Evolutionary conservation across 495 filamentous ascomycete genomes (phyloP), one percentile per base, ranked within the genome.

Genomic region (Hyaloscypha bicolor): DNA sequence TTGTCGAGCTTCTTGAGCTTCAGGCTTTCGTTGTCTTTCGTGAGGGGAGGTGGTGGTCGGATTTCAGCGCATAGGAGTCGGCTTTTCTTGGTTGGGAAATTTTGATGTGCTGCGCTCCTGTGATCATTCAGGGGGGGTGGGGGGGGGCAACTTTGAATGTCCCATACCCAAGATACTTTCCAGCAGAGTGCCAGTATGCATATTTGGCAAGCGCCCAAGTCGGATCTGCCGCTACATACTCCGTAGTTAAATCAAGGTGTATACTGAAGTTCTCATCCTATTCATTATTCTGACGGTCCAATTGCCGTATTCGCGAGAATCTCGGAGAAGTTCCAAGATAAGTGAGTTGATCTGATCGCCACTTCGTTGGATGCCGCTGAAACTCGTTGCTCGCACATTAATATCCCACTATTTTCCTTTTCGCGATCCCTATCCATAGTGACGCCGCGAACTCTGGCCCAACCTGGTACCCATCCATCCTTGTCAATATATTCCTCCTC

Each of bases 401-500:
- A 37, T 25, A 29, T 42, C 9, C 39, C 65, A 22, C 22, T 51
- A 48, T 48, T 48, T 14, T 53, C 37, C 1, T 19, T 21, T 45
- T 68, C 59, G 35, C n/a, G 35, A 58, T 48, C 60, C 5, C 32
- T 22, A 22, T 45, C 30, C 14, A 52, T 51, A 12, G 19, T 58
- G 9, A 68, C 52, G 2, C 21, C 35, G 16, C 51, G 30, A 1
- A 68, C 33, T 31, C 65, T 63, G 9, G 65, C 65, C 65, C 65
- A 68, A 14, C 22, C 52, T 16, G 60, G 65, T 9, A 68, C 59
- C 5, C 45, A 14, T 14, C 53, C 55, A 14, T 56, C 31, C 5
- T 45, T 29, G 57, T 45, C 73, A 68, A 48, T 66, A 68, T 67
- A n/a, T 35, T 57, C 51, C 35, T 84, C 81, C 71, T 84, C 82